These are phyloP conservation scores for Cladosporium cucumerinum DNA, from an alignment of 2,329 filamentous ascomycete genomes.

Conservation along the genomic window DNA sequence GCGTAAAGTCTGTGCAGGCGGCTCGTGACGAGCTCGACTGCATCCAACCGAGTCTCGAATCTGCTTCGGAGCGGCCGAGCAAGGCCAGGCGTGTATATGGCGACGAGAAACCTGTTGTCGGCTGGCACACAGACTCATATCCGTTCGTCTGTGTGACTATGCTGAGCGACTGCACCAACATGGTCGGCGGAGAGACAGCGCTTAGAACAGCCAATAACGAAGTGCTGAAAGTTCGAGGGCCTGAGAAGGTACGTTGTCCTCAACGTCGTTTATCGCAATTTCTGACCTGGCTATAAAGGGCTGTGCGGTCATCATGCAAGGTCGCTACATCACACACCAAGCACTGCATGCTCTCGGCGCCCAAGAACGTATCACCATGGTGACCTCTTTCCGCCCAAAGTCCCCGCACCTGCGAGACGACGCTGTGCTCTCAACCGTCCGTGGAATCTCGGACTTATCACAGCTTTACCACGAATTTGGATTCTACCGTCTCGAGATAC, in stretches of 20 bases:
- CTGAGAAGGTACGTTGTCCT: conserved; percentile 51
- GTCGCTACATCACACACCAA: conserved; percentile 64
- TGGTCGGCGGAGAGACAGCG: conserved; percentile 64
- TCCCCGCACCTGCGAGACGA: conserved; percentile 56
- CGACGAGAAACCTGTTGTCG: conserved; percentile 55
- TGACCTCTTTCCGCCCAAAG: conserved; percentile 63
- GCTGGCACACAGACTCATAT: conserved; percentile 64
- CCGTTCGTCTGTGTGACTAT: conserved; percentile 69
- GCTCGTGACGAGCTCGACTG: conserved; percentile 11
- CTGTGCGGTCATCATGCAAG: conserved; percentile 63
- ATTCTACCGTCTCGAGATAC: conserved; percentile 61
- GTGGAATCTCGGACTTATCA: conserved; percentile 55
- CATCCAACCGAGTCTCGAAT: conserved; percentile 28
- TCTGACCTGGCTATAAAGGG: conserved; percentile 42
- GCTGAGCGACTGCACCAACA: conserved; percentile 60
- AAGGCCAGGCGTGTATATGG: conserved; percentile 29
- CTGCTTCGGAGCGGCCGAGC: conserved; percentile 28
- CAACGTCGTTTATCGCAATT: neutral
- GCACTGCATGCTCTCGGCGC: conserved; percentile 58
- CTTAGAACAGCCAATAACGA: conserved; percentile 47
- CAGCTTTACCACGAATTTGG: conserved; percentile 61
- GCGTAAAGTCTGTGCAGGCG: conserved; percentile 44
- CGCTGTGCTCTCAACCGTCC: conserved; percentile 58
- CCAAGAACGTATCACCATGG: conserved; percentile 62
- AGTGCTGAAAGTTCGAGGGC: conserved; percentile 53